Evolutionary conservation across 176 grass and related monocot genomes (phyloP), one percentile per base, ranked within the genome.

Genomic region (Rhynchospora breviuscula): DNA sequence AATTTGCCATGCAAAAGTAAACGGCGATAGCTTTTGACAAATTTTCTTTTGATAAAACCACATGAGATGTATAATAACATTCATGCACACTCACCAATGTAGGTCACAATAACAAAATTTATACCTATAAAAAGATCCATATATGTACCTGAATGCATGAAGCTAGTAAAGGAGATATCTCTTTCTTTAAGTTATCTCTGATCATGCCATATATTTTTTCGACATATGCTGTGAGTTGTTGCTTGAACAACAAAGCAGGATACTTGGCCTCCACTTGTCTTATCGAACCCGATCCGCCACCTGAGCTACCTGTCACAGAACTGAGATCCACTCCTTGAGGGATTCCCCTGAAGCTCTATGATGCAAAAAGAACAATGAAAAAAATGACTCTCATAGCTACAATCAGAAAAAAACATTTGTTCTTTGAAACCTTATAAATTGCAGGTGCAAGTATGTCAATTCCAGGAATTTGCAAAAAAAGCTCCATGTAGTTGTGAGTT

Each of bases 131-230:
- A 82, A 82, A 40, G 46, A 66, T 57, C 2, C 11, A 47, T 73
- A 3, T 59, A 79, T 23, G 63, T 88, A 99, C 96, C 91, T 99
- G 96, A 93, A 99, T 95, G 88, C 96, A 99, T 21, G 91, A 86
- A 83, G 90, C 92, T 25, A 99, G 89, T 83, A 95, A 91, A 59
- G 96, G 96, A 86, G 91, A 91, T 18, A 99, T 99, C 86, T 99
- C 96, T 91, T 99, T 99, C 89, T 99, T 99, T 85, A 95, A 90
- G 81, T 99, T 99, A 87, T 99, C 96, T n/a, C 96, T 87, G 70
- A 99, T 95, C 96, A 99, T 99, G 85, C 96, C 96, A 83, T 99
- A 99, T 87, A 99, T 95, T 85, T 99, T 99, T 80, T 99, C 96
- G 25, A 99, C 96, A 63, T 99, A 99, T 81, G 93, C 93, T 8